Percentiles rank a stretch among this genome's conserved stretches.
phyloP scores from a whole-genome alignment of 495 filamentous ascomycete genomes.

The Penicillium desertorum region DNA sequence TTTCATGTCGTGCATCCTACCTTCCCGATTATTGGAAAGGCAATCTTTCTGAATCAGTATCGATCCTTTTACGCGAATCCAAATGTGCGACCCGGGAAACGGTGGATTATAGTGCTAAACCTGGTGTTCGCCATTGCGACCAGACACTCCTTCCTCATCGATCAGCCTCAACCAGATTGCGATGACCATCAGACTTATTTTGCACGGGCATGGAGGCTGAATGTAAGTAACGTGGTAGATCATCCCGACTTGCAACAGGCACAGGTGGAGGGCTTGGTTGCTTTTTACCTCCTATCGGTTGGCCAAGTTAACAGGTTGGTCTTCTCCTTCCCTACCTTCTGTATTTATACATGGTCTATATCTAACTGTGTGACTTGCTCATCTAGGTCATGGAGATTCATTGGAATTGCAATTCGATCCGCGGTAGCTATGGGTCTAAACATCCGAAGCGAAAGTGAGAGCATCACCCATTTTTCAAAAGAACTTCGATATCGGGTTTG shows the following conservation, averaged over 20 bases:
- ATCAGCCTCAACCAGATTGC: conserved; percentile 35
- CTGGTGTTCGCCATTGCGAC: conserved; percentile 65
- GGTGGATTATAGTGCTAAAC: conserved; percentile 62
- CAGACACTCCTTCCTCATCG: conserved; percentile 45
- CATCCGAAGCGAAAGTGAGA: conserved; percentile 55
- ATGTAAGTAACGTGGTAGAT: conserved; percentile 48
- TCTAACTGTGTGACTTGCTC: neutral
- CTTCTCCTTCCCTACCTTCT: neutral
- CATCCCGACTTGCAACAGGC: conserved; percentile 54
- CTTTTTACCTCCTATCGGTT: conserved; percentile 54
- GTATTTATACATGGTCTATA: neutral
- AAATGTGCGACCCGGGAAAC: conserved; percentile 38
- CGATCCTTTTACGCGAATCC: conserved; percentile 38
- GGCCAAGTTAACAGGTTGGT: conserved; percentile 54
- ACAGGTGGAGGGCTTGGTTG: conserved; percentile 48
- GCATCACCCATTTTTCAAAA: conserved; percentile 48
- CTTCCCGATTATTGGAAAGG: conserved; percentile 59
- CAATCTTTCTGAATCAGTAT: conserved; percentile 44
- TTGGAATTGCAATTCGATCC: conserved; percentile 58
- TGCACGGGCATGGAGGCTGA: conserved; percentile 56
- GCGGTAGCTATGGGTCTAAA: conserved; percentile 61
- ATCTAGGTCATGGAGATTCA: conserved; percentile 50
- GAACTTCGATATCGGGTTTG: conserved; percentile 43
- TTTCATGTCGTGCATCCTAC: conserved; percentile 56
- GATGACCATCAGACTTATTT: conserved; percentile 57